These are phyloP conservation scores for Puccinia novopanici DNA, from an alignment of 1,284 basidiomycete species.

Conservation along the genomic window DNA sequence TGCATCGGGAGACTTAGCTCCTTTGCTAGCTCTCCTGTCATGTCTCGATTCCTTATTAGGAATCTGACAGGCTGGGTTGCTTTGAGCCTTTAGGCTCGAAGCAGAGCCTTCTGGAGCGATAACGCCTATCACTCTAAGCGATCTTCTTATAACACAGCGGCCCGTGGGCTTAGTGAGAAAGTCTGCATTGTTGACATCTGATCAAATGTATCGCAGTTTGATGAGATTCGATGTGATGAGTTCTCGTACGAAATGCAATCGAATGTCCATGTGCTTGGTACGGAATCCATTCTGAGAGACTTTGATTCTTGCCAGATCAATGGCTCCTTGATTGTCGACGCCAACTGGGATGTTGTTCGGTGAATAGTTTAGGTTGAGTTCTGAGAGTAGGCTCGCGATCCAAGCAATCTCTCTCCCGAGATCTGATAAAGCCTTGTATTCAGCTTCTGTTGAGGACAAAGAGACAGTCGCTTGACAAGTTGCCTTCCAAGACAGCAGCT, in stretches of 20 bases:
- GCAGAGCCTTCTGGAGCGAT: no score
- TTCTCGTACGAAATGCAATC: not conserved
- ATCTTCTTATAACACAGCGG: no score
- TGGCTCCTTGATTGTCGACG: constrained; percentile 6
- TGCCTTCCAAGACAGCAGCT: not conserved
- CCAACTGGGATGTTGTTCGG: not conserved
- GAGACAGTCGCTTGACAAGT: not conserved
- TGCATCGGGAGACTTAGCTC: no score
- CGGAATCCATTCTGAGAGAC: not conserved
- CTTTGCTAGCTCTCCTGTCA: no score
- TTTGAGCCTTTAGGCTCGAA: no score
- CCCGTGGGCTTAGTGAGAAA: constrained; percentile 23
- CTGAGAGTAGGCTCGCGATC: not conserved
- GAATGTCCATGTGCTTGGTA: constrained; percentile 20
- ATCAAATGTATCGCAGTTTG: not conserved
- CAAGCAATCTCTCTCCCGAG: not conserved
- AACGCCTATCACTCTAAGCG: no score
- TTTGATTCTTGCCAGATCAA: not conserved
- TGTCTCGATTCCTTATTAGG: no score
- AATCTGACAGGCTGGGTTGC: no score
- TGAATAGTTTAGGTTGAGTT: not conserved
- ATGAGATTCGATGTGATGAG: not conserved
- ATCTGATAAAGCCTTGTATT: not conserved
- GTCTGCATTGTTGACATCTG: not conserved
- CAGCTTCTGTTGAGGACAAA: not conserved